Conservation (phyloP, 2,329 filamentous ascomycete species). For the Sporothrix dimorphospora region DNA sequence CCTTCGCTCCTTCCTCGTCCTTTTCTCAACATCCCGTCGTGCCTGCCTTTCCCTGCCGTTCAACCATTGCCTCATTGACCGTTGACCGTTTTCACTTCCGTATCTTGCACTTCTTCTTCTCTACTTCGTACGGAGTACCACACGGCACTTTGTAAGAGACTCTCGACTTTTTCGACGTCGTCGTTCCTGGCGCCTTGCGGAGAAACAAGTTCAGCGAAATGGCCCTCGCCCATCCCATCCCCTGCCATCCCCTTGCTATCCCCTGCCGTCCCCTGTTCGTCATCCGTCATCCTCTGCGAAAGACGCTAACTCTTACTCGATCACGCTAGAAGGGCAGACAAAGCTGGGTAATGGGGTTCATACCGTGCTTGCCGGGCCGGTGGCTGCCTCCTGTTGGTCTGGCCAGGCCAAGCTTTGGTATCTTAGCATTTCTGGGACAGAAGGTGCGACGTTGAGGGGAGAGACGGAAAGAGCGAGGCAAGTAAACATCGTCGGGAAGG, state of each 20-base stretch:
- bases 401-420: neutral
- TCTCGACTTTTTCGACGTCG: conserved; percentile 4
- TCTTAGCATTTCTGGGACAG: neutral
- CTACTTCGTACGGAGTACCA: neutral
- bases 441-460: neutral
- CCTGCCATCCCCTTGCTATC: neutral
- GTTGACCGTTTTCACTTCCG: neutral
- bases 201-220: neutral
- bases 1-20: neutral
- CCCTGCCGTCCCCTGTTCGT: conserved; percentile 21
- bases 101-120: neutral
- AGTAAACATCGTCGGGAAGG: neutral
- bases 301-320: conserved; percentile 25
- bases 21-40: no score
- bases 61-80: no score
- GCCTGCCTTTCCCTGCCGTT: neutral
- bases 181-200: neutral
- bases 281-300: conserved; percentile 13
- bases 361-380: conserved; percentile 18
- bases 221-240: neutral
- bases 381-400: neutral
- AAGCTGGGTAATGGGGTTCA: neutral
- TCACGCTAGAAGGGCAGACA: conserved; percentile 13
- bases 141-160: no score
- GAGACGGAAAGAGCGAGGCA: neutral